Base-by-base conservation (phyloP, 176 grass and related monocot species). In the Ensete ventricosum region DNA sequence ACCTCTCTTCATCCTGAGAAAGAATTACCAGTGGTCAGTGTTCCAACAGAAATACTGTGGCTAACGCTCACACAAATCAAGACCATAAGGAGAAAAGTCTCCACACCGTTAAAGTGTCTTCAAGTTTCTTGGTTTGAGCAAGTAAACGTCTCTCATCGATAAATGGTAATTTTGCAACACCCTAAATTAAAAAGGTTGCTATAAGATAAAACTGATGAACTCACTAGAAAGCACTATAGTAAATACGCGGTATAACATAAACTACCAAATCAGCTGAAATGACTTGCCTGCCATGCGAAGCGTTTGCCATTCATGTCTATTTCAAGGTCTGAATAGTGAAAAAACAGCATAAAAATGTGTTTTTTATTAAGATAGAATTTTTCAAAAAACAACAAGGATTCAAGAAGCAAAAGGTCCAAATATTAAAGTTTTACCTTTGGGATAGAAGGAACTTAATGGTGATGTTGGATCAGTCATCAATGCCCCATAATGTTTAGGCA, bases 221-320 rank as follows among this genome's bases (percentile, higher is more conserved):
- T 60, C 67, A 49, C 16, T n/a, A 58, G 52, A 77, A 62, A 71
- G 17, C 9, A 67, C 22, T 54, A 78, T 71, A 55, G 9, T 64
- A 80, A 71, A 51, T 64, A 57, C 14, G 26, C 76, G 66, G 80
- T 24, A 43, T 22, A 73, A 69, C 54, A 55, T n/a, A 64, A 70
- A 26, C 9, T 43, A 65, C 20, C 29, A 79, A 84, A 65, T 76
- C 50, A 79, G 12, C 5, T 53, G 21, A 27, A 70, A 51, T 10
- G 6, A 14, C 53, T 84, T 88, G 90, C 95, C 95, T 98, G 95
- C 95, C 95, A 98, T 54, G 95, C 86, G 82, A 93, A 98, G 73
- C 95, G 90, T 78, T 98, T 98, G 17, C 95, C 95, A 23, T 98
- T 98, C 95, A 93, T 98, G 78, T 98, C 95, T 82, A 98, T 81